Evolutionary conservation across 2,329 filamentous ascomycete species (phyloP).

Genomic region (Thielaviopsis musarum): DNA sequence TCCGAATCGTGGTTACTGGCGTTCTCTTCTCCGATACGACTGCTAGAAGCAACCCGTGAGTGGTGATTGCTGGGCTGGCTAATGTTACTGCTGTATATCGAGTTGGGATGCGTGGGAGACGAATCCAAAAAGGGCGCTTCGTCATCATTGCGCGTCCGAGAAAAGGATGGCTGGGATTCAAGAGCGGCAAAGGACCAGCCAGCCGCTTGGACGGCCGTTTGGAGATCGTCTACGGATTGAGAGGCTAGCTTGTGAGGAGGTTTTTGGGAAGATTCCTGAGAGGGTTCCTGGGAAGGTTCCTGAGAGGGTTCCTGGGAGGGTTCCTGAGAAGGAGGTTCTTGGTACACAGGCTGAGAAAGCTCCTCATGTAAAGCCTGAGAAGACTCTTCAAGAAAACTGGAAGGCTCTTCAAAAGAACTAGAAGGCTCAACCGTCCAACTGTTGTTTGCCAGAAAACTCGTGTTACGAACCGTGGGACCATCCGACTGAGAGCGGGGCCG

Average conservation of each 20-base stretch:
- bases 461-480: constrained; percentile 28
- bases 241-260: neutral
- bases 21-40: neutral
- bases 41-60: neutral
- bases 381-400: constrained; percentile 19
- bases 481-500: constrained; percentile 36
- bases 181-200: constrained; percentile 9
- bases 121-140: constrained; percentile 7
- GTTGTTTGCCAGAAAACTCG: constrained; percentile 39
- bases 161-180: constrained; percentile 10
- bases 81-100: neutral
- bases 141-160: constrained; percentile 9
- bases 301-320: no score
- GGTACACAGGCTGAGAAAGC: neutral
- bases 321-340: no score
- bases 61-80: neutral
- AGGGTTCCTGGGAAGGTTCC: no score
- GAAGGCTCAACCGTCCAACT: constrained; percentile 39
- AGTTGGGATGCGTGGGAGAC: constrained; percentile 6
- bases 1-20: constrained; percentile 1
- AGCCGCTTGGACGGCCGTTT: neutral
- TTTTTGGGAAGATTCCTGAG: no score
- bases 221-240: neutral
- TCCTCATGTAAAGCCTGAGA: neutral
- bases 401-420: constrained; percentile 25